These are phyloP conservation scores for Russula compacta DNA, from an alignment of 768 basidiomycete species.

Conservation along the genomic window DNA sequence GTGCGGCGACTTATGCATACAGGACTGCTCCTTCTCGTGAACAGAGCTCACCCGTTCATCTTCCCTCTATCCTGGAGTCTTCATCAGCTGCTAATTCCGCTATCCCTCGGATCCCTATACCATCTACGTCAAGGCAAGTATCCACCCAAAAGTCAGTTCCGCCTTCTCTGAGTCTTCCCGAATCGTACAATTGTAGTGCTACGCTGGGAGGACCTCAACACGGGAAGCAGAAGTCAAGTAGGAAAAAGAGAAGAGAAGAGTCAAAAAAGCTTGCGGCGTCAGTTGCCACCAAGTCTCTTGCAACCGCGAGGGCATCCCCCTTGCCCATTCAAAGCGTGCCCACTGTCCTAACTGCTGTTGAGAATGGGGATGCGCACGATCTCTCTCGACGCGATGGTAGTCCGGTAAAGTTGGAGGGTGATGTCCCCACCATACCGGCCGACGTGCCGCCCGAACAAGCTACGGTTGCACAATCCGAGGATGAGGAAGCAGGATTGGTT, in stretches of 20 bases:
- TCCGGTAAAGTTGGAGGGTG: background rate
- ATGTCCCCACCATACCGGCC: background rate
- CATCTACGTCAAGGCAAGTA: background rate
- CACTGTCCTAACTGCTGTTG: background rate
- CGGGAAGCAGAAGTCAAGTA: background rate
- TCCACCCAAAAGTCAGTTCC: background rate
- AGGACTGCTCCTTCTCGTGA: background rate
- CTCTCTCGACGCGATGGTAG: background rate
- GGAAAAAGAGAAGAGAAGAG: constrained; percentile 2
- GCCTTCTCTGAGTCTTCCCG: background rate
- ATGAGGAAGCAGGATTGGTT: background rate
- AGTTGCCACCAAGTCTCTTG: background rate
- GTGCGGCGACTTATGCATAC: constrained; percentile 1
- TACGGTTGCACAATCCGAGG: background rate
- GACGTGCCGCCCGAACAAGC: background rate
- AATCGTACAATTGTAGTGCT: background rate
- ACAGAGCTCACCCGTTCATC: background rate
- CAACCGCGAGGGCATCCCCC: background rate
- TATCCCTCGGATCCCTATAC: background rate
- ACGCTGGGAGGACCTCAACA: background rate
- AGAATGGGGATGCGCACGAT: background rate
- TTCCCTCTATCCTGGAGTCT: background rate
- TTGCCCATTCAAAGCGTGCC: background rate
- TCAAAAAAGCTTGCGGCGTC: background rate
- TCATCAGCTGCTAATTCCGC: background rate